A percentile compares a stretch with the other conserved stretches of the same genome.
These are phyloP conservation scores for Penicillium paneum DNA, from an alignment of 2,329 filamentous ascomycete genomes.

Conservation along the genomic window DNA sequence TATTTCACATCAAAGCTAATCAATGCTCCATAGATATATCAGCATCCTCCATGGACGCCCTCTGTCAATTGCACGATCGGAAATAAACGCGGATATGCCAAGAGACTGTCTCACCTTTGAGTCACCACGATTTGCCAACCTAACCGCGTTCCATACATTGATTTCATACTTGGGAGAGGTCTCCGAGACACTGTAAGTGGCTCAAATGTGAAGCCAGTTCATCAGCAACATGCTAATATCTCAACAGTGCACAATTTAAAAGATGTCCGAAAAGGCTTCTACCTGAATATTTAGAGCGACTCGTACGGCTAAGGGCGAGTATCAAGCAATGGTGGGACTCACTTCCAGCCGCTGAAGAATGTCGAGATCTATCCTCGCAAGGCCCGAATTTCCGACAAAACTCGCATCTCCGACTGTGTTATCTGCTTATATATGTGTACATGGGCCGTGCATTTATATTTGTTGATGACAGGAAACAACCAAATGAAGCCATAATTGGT, in stretches of 20 bases:
- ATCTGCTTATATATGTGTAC: constrained; percentile 52
- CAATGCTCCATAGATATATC: constrained; percentile 42
- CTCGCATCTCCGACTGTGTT: constrained; percentile 51
- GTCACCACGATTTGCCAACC: constrained; percentile 44
- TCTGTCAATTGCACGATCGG: constrained; percentile 50
- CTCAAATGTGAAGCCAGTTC: constrained; percentile 7
- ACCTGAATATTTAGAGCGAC: constrained; percentile 34
- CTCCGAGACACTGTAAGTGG: constrained; percentile 38
- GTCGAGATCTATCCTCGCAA: constrained; percentile 38
- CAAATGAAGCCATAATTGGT: constrained; percentile 11
- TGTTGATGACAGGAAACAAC: constrained; percentile 24
- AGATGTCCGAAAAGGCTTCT: constrained; percentile 36
- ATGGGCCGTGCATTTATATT: constrained; percentile 54
- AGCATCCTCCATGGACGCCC: constrained; percentile 56
- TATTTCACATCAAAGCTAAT: not conserved
- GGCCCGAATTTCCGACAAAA: constrained; percentile 47
- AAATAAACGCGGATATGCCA: constrained; percentile 54
- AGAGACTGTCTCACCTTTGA: constrained; percentile 42
- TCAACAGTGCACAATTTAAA: constrained; percentile 36
- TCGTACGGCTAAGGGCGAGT: constrained; percentile 34
- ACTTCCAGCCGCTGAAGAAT: constrained; percentile 34
- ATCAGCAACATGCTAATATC: constrained; percentile 10
- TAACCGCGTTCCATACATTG: constrained; percentile 47
- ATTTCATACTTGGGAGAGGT: constrained; percentile 40
- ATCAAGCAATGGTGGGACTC: constrained; percentile 41